A percentile compares a stretch with the other conserved stretches of the same genome.
These are phyloP conservation scores for Aaosphaeria pasadenensis DNA, from an alignment of 2,329 filamentous ascomycete species.

Conservation along the genomic window DNA sequence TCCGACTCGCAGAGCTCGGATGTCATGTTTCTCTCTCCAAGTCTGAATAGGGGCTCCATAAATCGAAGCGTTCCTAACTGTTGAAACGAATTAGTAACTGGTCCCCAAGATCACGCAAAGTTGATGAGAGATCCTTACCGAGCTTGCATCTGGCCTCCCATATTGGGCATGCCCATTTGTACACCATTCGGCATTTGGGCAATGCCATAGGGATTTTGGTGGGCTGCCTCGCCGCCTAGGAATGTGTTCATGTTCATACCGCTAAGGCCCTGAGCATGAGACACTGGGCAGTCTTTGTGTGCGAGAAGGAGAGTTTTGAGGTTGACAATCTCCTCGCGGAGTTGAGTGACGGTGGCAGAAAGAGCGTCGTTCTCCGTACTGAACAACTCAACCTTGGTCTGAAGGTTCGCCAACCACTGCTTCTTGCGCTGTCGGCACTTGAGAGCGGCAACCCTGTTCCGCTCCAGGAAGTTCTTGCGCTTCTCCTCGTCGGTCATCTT, in stretches of 20 bases:
- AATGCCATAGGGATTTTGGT: constrained; percentile 50
- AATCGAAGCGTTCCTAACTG: constrained; percentile 20
- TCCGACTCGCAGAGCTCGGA: background rate
- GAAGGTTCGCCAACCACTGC: constrained; percentile 94
- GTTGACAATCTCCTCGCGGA: constrained; percentile 91
- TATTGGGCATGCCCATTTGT: constrained; percentile 38
- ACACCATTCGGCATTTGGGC: constrained; percentile 42
- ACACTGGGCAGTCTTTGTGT: constrained; percentile 94
- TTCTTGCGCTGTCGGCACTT: constrained; percentile 99
- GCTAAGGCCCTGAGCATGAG: constrained; percentile 74
- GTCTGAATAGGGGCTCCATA: constrained; percentile 25
- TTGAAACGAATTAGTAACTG: constrained; percentile 4
- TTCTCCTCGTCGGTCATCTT: constrained; percentile 99
- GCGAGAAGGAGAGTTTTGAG: constrained; percentile 89
- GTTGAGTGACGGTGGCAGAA: constrained; percentile 74
- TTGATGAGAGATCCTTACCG: constrained; percentile 32
- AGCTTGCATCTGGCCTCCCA: constrained; percentile 34
- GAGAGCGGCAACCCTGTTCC: constrained; percentile 91
- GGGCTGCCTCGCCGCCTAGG: constrained; percentile 44
- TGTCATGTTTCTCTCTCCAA: constrained; percentile 20
- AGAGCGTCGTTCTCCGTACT: constrained; percentile 88
- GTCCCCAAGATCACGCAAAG: background rate
- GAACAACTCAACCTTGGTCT: constrained; percentile 91
- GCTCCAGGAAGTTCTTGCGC: constrained; percentile 93
- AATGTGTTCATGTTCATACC: constrained; percentile 51